Evolutionary conservation across 768 basidiomycete genomes (phyloP).

Genomic region (Trametes meyenii): DNA sequence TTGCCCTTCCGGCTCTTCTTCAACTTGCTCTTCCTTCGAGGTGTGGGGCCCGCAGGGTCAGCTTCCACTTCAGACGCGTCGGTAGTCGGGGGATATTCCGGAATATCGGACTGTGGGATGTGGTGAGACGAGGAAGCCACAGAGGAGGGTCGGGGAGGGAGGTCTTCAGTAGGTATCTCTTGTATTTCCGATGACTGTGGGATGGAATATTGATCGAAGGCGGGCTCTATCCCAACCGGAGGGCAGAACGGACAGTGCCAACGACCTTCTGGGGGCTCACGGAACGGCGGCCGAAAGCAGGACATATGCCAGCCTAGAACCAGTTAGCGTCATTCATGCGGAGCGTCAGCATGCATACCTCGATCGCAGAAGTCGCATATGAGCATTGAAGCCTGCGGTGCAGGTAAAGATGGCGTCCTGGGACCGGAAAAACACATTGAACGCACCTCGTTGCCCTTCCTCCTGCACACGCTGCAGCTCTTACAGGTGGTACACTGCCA

Average conservation of each 20-base stretch:
- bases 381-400: constrained; percentile 67
- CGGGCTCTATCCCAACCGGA: constrained; percentile 31
- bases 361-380: constrained; percentile 96
- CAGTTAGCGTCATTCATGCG: constrained; percentile 4
- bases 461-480: constrained; percentile 82
- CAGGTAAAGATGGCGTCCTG: not conserved
- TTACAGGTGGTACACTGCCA: constrained; percentile 96
- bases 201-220: constrained; percentile 3
- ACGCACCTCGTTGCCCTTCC: constrained; percentile 88
- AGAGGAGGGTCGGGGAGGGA: constrained; percentile 38
- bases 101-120: constrained; percentile 21
- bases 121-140: constrained; percentile 46
- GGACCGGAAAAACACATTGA: constrained; percentile 5
- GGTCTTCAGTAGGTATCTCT: constrained; percentile 1
- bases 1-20: constrained; percentile 34
- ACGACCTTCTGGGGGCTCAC: constrained; percentile 69
- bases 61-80: constrained; percentile 36
- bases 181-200: constrained; percentile 8
- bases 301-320: constrained; percentile 79
- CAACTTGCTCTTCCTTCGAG: constrained; percentile 36
- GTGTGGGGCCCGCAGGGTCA: constrained; percentile 35
- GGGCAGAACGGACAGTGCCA: constrained; percentile 78
- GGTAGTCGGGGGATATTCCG: constrained; percentile 30
- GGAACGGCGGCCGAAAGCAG: constrained; percentile 74
- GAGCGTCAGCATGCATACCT: constrained; percentile 44